Base-by-base conservation (phyloP, 345 rosid species). In the Combretum micranthum region DNA sequence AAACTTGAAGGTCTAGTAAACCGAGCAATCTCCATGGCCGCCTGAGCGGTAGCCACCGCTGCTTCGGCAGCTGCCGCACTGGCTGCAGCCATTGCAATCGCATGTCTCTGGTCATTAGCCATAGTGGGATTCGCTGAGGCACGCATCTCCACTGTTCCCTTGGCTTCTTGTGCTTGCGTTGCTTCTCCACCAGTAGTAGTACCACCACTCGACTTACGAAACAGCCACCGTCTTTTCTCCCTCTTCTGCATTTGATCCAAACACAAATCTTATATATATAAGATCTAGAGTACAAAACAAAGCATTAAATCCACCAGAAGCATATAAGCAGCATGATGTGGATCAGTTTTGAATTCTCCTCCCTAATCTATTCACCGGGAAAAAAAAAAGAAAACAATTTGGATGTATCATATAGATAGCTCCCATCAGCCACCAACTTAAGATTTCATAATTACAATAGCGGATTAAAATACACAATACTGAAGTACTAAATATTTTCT, bases 181-280 rank as follows among this genome's bases (percentile, higher is more conserved):
- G 21, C 16, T 50, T 37, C 52, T 32, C 54, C 20, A 22, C 26
- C n/a, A n/a, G n/a, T n/a, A n/a, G n/a, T n/a, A n/a, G n/a, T n/a
- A n/a, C n/a, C 51, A 18, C 22, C 14, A 53, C 54, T 42, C 37
- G 64, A 21, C 76, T 72, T 88, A 61, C 87, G 65, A 58, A 88
- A 85, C 13, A 80, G 53, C 97, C 91, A 89, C 66, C 87, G 82
- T 65, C 82, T 79, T 74, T 85, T 92, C 69, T 85, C 94, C 57
- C 83, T 77, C 71, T 76, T 84, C 91, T 83, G 78, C 64, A 50
- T 20, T 60, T 57, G 42, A 53, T 26, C 39, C 39, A 32, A 32
- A 32, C 39, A 32, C 1, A 7, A 32, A 32, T 7, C 9, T 2
- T 32, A 7, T 32, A 11, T 32, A 32, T 7, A 32, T 32, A 32